Evolutionary conservation across 495 filamentous ascomycete genomes (phyloP), one percentile per base, ranked within the genome.

Genomic region (Glarea lozoyensis): DNA sequence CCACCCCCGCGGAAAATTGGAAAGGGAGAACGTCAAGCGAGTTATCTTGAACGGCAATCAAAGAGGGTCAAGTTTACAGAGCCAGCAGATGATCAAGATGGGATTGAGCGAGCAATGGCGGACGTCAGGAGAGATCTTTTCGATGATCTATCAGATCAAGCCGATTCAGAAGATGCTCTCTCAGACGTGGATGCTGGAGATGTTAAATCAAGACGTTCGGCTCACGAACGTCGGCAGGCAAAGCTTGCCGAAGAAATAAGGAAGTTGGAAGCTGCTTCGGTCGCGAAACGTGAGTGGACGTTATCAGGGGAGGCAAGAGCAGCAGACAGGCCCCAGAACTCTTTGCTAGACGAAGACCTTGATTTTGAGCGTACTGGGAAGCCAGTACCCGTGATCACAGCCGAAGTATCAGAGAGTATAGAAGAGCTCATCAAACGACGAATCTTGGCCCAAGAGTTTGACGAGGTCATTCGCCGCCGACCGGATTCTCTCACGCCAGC

Each of bases 361-460:
- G 92, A 97, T 40, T 97, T 96, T 53, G 92, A 98, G 60, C 76
- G 92, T 37, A 76, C 84, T n/a, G 93, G 92, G 46, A 97, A 96
- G 59, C 92, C 92, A 0, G 82, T 95, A 1, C 87, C 90, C 3
- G 84, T 96, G 22, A 87, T 95, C 52, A 97, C 93, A 0, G 81
- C 84, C n/a, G 90, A 96, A 57, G 75, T 93, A 10, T 90, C 78
- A 32, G 90, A 95, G 60, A 82, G 81, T 42, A 93, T 98, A 42
- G 92, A 97, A 60, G 86, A 83, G 12, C 75, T 98, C 39, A 86
- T 98, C 62, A 97, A 97, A 60, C 80, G 87, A 22, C 85, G 93
- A 19, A 95, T 98, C 53, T 65, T 97, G 15, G 84, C 86, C 6
- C 74, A 78, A 43, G 86, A 97, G 53, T 98, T 98, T 53, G 90